These are phyloP conservation scores for Coelastrella sp. DNA, from an alignment of 139 green algal species.

Conservation along the genomic window DNA sequence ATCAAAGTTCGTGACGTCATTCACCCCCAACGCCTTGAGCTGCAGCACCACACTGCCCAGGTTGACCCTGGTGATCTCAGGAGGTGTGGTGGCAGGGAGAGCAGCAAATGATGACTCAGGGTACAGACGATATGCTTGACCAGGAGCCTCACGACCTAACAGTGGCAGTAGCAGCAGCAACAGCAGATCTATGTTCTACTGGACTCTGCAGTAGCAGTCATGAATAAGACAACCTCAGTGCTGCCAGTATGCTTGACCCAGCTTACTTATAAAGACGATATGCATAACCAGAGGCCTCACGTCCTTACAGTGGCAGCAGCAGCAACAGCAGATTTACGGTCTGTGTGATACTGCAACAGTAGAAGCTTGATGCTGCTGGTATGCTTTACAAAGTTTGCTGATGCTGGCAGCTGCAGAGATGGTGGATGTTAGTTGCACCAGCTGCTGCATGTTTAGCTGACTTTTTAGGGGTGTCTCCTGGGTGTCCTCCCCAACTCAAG, in stretches of 20 bases:
- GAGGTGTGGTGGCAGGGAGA: constrained; percentile 74
- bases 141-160: constrained; percentile 83
- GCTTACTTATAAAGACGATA: no score
- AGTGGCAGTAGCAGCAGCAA: not conserved
- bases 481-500: no score
- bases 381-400: no score
- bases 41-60: constrained; percentile 85
- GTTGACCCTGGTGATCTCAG: constrained; percentile 90
- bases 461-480: no score
- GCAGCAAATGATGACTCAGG: constrained; percentile 81
- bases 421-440: no score
- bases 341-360: no score
- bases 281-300: not conserved
- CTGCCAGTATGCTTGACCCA: not conserved
- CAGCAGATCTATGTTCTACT: no score
- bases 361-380: no score
- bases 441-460: no score
- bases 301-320: not conserved
- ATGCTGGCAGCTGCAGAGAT: no score
- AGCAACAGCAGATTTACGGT: no score
- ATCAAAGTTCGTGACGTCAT: constrained; percentile 81
- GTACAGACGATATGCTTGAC: constrained; percentile 93
- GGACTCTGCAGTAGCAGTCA: no score
- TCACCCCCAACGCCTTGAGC: constrained; percentile 76
- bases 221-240: not conserved